Evolutionary conservation across 2,329 filamentous ascomycete species (phyloP), one percentile per base, ranked within the genome.

Genomic region (Claviceps sp.): DNA sequence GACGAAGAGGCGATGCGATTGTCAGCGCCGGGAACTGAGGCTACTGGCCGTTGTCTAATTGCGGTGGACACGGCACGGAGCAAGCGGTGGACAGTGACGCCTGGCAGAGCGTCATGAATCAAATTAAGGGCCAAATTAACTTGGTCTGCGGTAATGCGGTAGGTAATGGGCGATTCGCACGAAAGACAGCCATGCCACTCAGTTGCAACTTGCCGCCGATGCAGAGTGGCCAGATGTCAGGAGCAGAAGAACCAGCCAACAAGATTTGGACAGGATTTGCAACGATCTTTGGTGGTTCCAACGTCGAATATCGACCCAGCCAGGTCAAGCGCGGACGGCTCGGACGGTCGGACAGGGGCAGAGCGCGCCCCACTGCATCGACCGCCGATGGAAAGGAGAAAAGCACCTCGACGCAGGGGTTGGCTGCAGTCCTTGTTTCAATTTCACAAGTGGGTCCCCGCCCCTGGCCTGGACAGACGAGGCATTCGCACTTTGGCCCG

Each of bases 321-420:
- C 30, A 34, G 30, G 30, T 34, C 30, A 34, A 34, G 30, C 30
- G 30, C 20, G 13, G 34, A 52, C 37, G 45, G 51, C 38, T 49
- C 47, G n/a, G 47, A 45, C 22, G 38, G 42, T 50, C 43, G 34
- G 53, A 47, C 50, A 54, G 50, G 50, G 53, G 53, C 50, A 41
- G 24, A 45, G 52, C 30, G 42, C 40, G 42, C 11, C 41, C 9
- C 42, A 30, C 20, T 20, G 34, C 41, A 43, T 34, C 30, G 30
- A 34, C 30, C 30, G 30, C 30, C 30, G 30, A 34, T 34, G 9
- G 30, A 54, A 47, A 47, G 53, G 53, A 46, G 37, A 26, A 45
- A 54, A 20, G 42, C 40, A 42, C 11, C 41, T 7, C 42, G 20
- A 14, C 16, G 43, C 41, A 43, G 41, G 20, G 20, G 11, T 14